Conservation (phyloP, 2,329 filamentous ascomycete genomes). For the Parafenestella ontariensis region DNA sequence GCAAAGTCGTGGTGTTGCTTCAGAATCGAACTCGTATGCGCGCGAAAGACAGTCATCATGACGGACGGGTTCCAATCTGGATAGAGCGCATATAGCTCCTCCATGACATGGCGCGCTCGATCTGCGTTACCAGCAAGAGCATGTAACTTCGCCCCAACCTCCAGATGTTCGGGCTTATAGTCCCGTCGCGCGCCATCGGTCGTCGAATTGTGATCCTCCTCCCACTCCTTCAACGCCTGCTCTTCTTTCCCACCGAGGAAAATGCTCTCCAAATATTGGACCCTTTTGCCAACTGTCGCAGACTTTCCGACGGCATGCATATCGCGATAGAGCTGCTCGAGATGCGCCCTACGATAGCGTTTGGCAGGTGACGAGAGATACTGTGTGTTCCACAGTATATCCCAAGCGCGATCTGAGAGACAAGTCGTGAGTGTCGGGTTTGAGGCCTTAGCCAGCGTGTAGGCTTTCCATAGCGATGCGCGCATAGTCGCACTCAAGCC, state of each 20-base stretch:
- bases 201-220: slow-evolving; percentile 23
- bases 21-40: slow-evolving; percentile 63
- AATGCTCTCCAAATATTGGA: slow-evolving; percentile 34
- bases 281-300: slow-evolving; percentile 27
- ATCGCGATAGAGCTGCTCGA: slow-evolving; percentile 37
- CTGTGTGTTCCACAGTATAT: slow-evolving; percentile 42
- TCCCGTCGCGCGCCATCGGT: slow-evolving; percentile 26
- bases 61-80: slow-evolving; percentile 62
- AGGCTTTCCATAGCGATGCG: slow-evolving; percentile 40
- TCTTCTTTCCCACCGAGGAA: slow-evolving; percentile 35
- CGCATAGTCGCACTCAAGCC: slow-evolving; percentile 4
- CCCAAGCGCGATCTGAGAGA: slow-evolving; percentile 42
- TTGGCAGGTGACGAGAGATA: slow-evolving; percentile 17
- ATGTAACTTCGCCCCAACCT: slow-evolving; percentile 71
- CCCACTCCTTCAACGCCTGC: slow-evolving; percentile 43
- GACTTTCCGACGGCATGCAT: slow-evolving; percentile 26
- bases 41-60: slow-evolving; percentile 72
- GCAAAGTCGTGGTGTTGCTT: slow-evolving; percentile 59
- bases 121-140: slow-evolving; percentile 65
- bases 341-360: slow-evolving; percentile 20
- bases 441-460: slow-evolving; percentile 27
- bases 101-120: slow-evolving; percentile 64
- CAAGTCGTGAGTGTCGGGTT: slow-evolving; percentile 20
- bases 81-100: slow-evolving; percentile 58
- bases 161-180: slow-evolving; percentile 56